Percentiles rank a stretch among this genome's conserved stretches.
Evolutionary conservation across 2,329 filamentous ascomycete species (phyloP).

Genomic region (Cladophialophora exuberans): DNA sequence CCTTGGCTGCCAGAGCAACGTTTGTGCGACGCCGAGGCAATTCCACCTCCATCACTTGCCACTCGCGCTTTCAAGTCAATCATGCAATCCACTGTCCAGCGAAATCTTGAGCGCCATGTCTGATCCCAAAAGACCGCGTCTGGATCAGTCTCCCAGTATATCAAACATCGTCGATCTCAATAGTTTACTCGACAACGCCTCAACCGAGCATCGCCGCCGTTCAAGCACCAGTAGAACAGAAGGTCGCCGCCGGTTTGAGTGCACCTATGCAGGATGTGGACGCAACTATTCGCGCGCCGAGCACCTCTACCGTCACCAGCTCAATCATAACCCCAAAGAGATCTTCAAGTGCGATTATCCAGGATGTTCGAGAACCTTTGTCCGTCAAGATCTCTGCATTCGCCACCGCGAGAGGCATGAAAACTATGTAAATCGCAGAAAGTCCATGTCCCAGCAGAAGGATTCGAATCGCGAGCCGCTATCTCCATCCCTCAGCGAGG

Average conservation of each 20-base stretch:
- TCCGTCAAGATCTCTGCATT: slow-evolving; percentile 87
- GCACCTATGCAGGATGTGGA: slow-evolving; percentile 80
- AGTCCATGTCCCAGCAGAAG: slow-evolving; percentile 20
- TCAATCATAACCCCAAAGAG: slow-evolving; percentile 94
- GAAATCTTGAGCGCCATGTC: slow-evolving; percentile 15
- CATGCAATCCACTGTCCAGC: not conserved
- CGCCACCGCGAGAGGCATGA: slow-evolving; percentile 80
- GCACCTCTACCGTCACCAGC: slow-evolving; percentile 91
- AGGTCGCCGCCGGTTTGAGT: slow-evolving; percentile 62
- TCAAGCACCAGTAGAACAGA: slow-evolving; percentile 15
- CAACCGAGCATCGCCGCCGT: slow-evolving; percentile 7
- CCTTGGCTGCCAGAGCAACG: no score
- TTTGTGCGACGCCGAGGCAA: no score
- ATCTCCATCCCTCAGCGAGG: slow-evolving; percentile 25
- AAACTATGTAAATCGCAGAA: slow-evolving; percentile 49
- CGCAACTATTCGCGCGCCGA: slow-evolving; percentile 96
- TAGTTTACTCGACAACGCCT: not conserved
- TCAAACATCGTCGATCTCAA: slow-evolving; percentile 2
- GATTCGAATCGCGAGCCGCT: slow-evolving; percentile 31
- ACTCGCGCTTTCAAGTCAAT: no score
- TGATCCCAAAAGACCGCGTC: slow-evolving; percentile 23
- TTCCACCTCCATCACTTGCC: no score
- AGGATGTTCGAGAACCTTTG: slow-evolving; percentile 86
- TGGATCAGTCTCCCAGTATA: slow-evolving; percentile 16
- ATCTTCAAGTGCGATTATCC: slow-evolving; percentile 93